phyloP scores from a whole-genome alignment of 495 filamentous ascomycete genomes.

The Penicillium salamii region DNA sequence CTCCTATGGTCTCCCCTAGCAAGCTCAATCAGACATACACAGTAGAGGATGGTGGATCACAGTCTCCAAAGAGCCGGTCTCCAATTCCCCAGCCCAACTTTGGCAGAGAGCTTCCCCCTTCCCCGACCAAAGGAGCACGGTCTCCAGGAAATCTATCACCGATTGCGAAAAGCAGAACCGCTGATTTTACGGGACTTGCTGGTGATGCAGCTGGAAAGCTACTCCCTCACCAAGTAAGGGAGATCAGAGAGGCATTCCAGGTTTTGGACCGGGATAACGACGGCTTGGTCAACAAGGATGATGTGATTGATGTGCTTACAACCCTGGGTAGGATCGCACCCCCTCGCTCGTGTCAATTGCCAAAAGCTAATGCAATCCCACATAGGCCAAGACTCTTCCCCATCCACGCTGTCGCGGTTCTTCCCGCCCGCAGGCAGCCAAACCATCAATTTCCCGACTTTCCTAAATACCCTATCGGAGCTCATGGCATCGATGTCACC shows the following conservation, averaged over 20 bases:
- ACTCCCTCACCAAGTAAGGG: slow-evolving; percentile 64
- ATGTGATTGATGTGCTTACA: slow-evolving; percentile 75
- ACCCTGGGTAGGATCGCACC: slow-evolving; percentile 63
- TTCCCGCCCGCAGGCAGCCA: slow-evolving; percentile 67
- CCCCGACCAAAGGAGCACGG: slow-evolving; percentile 42
- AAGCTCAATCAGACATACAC: slow-evolving; percentile 50
- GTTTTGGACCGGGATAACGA: slow-evolving; percentile 82
- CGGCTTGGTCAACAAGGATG: slow-evolving; percentile 68
- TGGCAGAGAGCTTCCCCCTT: slow-evolving; percentile 38
- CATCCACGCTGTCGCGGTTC: slow-evolving; percentile 64
- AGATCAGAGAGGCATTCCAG: slow-evolving; percentile 82
- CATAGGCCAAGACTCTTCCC: slow-evolving; percentile 54
- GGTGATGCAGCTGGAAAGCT: slow-evolving; percentile 61
- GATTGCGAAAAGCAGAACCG: slow-evolving; percentile 25
- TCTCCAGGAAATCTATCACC: slow-evolving; percentile 26
- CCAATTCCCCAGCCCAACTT: slow-evolving; percentile 42
- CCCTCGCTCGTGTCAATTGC: background rate
- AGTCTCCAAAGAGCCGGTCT: slow-evolving; percentile 22
- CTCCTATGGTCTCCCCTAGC: slow-evolving; percentile 44
- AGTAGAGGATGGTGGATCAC: slow-evolving; percentile 35
- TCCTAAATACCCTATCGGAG: slow-evolving; percentile 72
- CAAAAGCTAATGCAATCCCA: slow-evolving; percentile 2
- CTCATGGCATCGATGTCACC: slow-evolving; percentile 71
- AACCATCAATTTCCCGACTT: slow-evolving; percentile 77
- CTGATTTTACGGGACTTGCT: slow-evolving; percentile 12